A percentile compares a stretch with the other conserved stretches of the same genome.
Conservation (phyloP, 495 filamentous ascomycete species). For the Aspergillus leporis region DNA sequence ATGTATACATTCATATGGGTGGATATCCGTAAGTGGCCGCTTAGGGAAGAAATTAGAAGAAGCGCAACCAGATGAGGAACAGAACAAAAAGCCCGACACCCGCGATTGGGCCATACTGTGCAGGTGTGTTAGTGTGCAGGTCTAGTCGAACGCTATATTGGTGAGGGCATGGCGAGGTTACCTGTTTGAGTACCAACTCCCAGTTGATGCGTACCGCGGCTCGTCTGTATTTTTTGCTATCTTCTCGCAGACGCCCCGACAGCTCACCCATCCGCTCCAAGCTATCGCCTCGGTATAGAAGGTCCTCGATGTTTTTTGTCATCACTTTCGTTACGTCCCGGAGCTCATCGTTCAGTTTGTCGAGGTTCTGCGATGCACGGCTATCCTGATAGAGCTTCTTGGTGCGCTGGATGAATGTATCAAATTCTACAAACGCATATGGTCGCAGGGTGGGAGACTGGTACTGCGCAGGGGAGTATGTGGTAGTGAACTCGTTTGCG, state of each 20-base stretch:
- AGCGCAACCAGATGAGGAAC: conserved; percentile 87
- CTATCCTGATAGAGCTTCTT: conserved; percentile 94
- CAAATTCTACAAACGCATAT: conserved; percentile 96
- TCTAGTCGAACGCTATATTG: not conserved
- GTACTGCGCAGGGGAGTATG: conserved; percentile 72
- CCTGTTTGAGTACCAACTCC: conserved; percentile 93
- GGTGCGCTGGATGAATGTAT: conserved; percentile 92
- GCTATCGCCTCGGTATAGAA: conserved; percentile 92
- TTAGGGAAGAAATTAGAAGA: conserved; percentile 59
- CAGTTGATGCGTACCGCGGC: conserved; percentile 97
- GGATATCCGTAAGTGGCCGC: conserved; percentile 16
- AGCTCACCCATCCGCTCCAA: conserved; percentile 97
- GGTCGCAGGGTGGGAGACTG: conserved; percentile 74
- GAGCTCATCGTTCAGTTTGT: conserved; percentile 90
- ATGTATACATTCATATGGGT: conserved; percentile 47
- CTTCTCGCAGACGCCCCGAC: conserved; percentile 79
- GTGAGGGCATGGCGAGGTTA: conserved; percentile 32
- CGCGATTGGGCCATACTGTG: conserved; percentile 82
- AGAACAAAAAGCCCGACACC: conserved; percentile 76
- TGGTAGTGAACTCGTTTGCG: conserved; percentile 84
- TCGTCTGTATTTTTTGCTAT: conserved; percentile 88
- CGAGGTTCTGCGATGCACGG: conserved; percentile 82
- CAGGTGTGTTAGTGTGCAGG: conserved; percentile 24
- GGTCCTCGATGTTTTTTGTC: conserved; percentile 99
- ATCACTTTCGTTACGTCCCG: conserved; percentile 98